Evolutionary conservation across 495 filamentous ascomycete species (phyloP).

Genomic region (Xylaria grammica): DNA sequence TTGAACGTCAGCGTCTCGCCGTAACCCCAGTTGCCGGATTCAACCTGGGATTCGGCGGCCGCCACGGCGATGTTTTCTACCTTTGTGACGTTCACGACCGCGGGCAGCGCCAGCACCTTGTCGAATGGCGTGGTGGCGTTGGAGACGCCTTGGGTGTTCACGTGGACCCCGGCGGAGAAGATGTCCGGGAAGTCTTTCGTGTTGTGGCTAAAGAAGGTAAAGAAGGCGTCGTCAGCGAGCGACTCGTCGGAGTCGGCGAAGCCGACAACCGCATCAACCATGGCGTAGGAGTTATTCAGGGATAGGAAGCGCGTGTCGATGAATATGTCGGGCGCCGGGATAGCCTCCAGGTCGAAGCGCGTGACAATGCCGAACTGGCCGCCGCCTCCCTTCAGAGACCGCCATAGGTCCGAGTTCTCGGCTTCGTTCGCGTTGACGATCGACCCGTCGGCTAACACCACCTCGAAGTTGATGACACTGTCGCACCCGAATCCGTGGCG

Average conservation of each 20-base stretch:
- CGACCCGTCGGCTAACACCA: slow-evolving; percentile 57
- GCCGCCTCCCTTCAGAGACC: slow-evolving; percentile 59
- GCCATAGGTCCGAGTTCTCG: slow-evolving; percentile 53
- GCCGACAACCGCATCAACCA: slow-evolving; percentile 34
- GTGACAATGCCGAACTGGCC: slow-evolving; percentile 65
- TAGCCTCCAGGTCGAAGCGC: slow-evolving; percentile 49
- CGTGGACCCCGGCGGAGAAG: slow-evolving; percentile 21
- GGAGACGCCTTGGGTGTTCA: slow-evolving; percentile 26
- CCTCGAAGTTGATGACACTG: slow-evolving; percentile 53
- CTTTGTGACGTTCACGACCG: slow-evolving; percentile 8
- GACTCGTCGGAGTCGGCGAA: slow-evolving; percentile 36
- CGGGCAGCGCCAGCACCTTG: slow-evolving; percentile 22
- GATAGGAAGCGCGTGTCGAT: slow-evolving; percentile 28
- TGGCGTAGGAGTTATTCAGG: slow-evolving; percentile 18
- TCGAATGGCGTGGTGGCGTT: slow-evolving; percentile 28
- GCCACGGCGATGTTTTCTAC: slow-evolving; percentile 27
- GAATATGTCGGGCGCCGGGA: slow-evolving; percentile 35
- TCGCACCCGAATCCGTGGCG: slow-evolving; percentile 53
- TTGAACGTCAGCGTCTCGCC: slow-evolving; percentile 26
- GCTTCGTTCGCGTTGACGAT: slow-evolving; percentile 54
- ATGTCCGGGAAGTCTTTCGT: slow-evolving; percentile 16
- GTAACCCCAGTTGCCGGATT: slow-evolving; percentile 10
- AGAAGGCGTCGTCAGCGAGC: slow-evolving; percentile 28
- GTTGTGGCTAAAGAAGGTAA: slow-evolving; percentile 24
- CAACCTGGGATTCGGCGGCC: slow-evolving; percentile 26